Percentiles rank a stretch among this genome's conserved stretches.
Conservation (phyloP, 1,139 yeast genomes). For the Kodamaea ohmeri region DNA sequence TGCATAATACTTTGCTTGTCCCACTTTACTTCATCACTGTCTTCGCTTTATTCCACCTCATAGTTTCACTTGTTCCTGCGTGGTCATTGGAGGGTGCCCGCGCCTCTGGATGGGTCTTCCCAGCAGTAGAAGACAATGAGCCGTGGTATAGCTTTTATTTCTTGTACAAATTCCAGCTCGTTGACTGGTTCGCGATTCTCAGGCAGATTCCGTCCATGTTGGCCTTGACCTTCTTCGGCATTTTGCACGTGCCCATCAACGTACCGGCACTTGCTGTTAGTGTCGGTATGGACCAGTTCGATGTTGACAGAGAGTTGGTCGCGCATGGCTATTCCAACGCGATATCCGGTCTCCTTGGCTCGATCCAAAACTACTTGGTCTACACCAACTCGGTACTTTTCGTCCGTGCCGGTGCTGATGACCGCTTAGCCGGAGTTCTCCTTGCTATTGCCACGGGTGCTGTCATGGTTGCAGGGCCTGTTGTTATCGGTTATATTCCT, state of each 20-base stretch:
- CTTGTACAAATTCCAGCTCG: conserved; percentile 64
- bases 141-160: conserved; percentile 89
- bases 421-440: conserved; percentile 81
- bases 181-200: conserved; percentile 69
- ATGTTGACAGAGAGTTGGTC: conserved; percentile 87
- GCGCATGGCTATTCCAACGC: conserved; percentile 96
- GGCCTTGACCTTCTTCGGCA: conserved; percentile 93
- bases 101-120: conserved; percentile 80
- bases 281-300: conserved; percentile 78
- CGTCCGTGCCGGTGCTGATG: conserved; percentile 92
- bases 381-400: conserved; percentile 91
- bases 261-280: conserved; percentile 96
- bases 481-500: conserved; percentile 89
- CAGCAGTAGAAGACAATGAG: conserved; percentile 59
- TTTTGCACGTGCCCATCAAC: conserved; percentile 92
- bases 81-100: conserved; percentile 64
- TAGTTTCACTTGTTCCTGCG: conserved; percentile 62
- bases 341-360: conserved; percentile 77
- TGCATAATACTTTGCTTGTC: conserved; percentile 72
- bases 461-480: conserved; percentile 87
- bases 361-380: conserved; percentile 90
- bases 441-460: conserved; percentile 77
- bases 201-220: conserved; percentile 87
- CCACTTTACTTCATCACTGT: conserved; percentile 79
- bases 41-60: conserved; percentile 63